Conservation (phyloP, 1,139 yeast species). For the Saccharomyces hybrid region DNA sequence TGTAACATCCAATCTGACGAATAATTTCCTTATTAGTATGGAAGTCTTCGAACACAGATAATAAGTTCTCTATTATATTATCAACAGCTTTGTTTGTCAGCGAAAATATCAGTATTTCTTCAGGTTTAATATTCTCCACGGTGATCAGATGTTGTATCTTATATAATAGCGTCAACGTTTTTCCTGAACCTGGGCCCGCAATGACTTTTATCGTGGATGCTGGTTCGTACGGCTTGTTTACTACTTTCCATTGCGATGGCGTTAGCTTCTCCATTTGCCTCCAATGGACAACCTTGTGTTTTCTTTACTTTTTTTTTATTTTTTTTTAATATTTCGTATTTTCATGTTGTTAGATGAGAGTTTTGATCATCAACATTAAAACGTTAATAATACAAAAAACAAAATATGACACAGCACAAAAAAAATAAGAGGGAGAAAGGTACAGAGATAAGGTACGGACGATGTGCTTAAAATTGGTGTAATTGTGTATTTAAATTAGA, state of each 20-base stretch:
- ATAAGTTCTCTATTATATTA: slow-evolving; percentile 40
- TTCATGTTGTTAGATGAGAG: not conserved
- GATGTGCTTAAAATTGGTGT: slow-evolving; percentile 40
- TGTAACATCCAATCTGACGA: slow-evolving; percentile 38
- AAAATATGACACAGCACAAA: not conserved
- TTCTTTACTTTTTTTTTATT: not conserved
- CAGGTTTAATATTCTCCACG: slow-evolving; percentile 38
- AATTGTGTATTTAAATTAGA: slow-evolving; percentile 37
- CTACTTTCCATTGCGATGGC: slow-evolving; percentile 35
- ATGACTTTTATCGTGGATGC: slow-evolving; percentile 41
- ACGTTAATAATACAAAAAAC: not conserved
- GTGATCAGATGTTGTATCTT: slow-evolving; percentile 45
- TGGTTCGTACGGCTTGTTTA: slow-evolving; percentile 34
- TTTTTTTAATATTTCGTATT: not conserved
- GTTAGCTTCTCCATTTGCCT: slow-evolving; percentile 20
- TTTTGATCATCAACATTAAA: not conserved
- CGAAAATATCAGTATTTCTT: slow-evolving; percentile 53
- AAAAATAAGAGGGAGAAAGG: not conserved
- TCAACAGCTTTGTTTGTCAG: slow-evolving; percentile 66
- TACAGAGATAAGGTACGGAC: slow-evolving; percentile 34
- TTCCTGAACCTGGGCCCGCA: slow-evolving; percentile 77
- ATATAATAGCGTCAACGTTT: slow-evolving; percentile 53
- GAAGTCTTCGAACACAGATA: slow-evolving; percentile 31
- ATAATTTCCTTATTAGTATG: slow-evolving; percentile 26
- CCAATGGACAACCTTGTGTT: not conserved